Evolutionary conservation across 352 stramenopile species (phyloP).

Genomic region (Globisporangium viniferum): DNA sequence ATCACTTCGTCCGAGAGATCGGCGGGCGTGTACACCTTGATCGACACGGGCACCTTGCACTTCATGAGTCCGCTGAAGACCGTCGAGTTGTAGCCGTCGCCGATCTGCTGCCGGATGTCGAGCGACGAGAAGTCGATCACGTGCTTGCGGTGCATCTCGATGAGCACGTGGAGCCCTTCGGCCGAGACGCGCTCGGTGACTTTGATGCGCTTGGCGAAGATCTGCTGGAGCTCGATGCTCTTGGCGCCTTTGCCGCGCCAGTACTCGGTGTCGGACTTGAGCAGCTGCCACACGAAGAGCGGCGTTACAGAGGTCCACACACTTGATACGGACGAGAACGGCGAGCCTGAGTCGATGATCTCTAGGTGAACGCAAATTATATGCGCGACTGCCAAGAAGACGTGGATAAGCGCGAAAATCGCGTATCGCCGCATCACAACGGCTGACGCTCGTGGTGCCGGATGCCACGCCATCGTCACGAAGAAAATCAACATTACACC

Average conservation of each 20-base stretch:
- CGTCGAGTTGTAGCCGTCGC: conserved; percentile 37
- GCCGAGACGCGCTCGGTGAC: conserved; percentile 53
- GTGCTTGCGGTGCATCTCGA: conserved; percentile 72
- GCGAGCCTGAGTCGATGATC: conserved; percentile 45
- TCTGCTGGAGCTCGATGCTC: conserved; percentile 35
- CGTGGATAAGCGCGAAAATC: conserved; percentile 43
- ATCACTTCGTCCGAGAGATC: conserved; percentile 61
- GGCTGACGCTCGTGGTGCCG: conserved; percentile 21
- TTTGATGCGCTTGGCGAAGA: conserved; percentile 38
- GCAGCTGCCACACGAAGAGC: conserved; percentile 54
- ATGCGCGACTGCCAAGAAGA: conserved; percentile 37
- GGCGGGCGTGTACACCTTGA: conserved; percentile 67
- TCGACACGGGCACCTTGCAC: conserved; percentile 42
- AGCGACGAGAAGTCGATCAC: conserved; percentile 71
- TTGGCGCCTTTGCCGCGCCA: conserved; percentile 52
- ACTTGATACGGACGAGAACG: conserved; percentile 49
- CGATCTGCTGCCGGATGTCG: conserved; percentile 48
- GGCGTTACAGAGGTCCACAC: conserved; percentile 43
- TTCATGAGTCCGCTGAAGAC: conserved; percentile 51
- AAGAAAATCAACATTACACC: conserved; percentile 8
- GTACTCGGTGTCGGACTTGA: conserved; percentile 55
- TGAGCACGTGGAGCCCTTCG: conserved; percentile 61
- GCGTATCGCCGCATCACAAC: conserved; percentile 38
- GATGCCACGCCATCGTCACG: conserved; percentile 16
- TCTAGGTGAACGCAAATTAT: conserved; percentile 41